phyloP scores from a whole-genome alignment of 495 filamentous ascomycete genomes.

The Penicillium paxilli region DNA sequence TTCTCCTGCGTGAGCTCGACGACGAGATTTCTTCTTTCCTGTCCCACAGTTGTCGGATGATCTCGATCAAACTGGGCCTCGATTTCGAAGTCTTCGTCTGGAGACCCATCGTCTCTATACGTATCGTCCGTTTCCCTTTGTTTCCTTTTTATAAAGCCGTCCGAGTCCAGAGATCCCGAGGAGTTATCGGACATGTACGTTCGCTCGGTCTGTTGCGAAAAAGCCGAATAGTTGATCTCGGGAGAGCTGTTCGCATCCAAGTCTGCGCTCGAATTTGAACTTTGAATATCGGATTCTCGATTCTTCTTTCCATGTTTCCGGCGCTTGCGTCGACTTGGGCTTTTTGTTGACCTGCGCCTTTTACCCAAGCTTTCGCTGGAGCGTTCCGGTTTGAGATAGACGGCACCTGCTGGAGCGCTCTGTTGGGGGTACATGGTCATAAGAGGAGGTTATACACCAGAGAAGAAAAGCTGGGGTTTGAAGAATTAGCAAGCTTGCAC shows the following conservation, averaged over 20 bases:
- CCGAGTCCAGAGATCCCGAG: neutral
- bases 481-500: no score
- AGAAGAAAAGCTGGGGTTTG: no score
- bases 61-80: neutral
- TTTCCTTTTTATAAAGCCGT: neutral
- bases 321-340: neutral
- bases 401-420: no score
- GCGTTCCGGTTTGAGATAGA: no score
- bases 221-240: neutral
- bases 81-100: neutral
- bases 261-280: no score
- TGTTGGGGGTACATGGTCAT: no score
- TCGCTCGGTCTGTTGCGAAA: neutral
- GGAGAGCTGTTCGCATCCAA: neutral
- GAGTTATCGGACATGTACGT: neutral
- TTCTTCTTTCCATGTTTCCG: neutral
- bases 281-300: neutral
- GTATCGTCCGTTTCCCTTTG: neutral
- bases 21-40: constrained; percentile 23
- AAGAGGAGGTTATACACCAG: no score
- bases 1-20: constrained; percentile 32
- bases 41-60: neutral
- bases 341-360: neutral
- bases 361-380: neutral
- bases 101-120: neutral